Evolutionary conservation across 2,329 filamentous ascomycete genomes (phyloP).

Genomic region (Aspergillus cejpii): DNA sequence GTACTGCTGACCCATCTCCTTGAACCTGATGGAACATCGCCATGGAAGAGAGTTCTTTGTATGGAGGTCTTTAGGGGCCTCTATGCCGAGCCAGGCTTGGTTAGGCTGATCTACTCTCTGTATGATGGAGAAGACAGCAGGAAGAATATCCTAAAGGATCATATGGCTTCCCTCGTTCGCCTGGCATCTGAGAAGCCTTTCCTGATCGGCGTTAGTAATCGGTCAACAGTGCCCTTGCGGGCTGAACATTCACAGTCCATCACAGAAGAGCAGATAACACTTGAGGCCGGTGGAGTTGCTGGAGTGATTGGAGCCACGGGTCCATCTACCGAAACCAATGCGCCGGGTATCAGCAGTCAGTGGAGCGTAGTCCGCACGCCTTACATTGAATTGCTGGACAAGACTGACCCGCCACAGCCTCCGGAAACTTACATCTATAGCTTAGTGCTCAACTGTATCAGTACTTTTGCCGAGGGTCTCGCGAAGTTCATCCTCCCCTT

Average conservation of each 20-base stretch:
- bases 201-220: slow-evolving; percentile 79
- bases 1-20: slow-evolving; percentile 76
- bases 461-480: slow-evolving; percentile 80
- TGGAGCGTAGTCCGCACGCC: slow-evolving; percentile 85
- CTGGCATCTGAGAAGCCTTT: slow-evolving; percentile 84
- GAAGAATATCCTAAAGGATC: slow-evolving; percentile 69
- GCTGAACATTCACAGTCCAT: slow-evolving; percentile 51
- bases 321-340: slow-evolving; percentile 58
- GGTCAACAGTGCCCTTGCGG: slow-evolving; percentile 72
- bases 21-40: slow-evolving; percentile 68
- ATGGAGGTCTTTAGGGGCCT: slow-evolving; percentile 86
- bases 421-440: slow-evolving; percentile 94
- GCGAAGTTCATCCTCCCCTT: slow-evolving; percentile 90
- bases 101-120: slow-evolving; percentile 70
- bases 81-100: slow-evolving; percentile 70
- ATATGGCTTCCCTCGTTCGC: slow-evolving; percentile 84
- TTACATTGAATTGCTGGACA: slow-evolving; percentile 92
- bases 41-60: slow-evolving; percentile 84
- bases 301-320: slow-evolving; percentile 75
- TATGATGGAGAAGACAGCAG: slow-evolving; percentile 69
- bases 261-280: slow-evolving; percentile 72
- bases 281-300: slow-evolving; percentile 79
- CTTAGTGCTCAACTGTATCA: slow-evolving; percentile 80
- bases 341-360: slow-evolving; percentile 72
- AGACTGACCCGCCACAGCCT: slow-evolving; percentile 70